phyloP scores from a whole-genome alignment of 2,329 filamentous ascomycete species.

The Trichoderma endophyticum region DNA sequence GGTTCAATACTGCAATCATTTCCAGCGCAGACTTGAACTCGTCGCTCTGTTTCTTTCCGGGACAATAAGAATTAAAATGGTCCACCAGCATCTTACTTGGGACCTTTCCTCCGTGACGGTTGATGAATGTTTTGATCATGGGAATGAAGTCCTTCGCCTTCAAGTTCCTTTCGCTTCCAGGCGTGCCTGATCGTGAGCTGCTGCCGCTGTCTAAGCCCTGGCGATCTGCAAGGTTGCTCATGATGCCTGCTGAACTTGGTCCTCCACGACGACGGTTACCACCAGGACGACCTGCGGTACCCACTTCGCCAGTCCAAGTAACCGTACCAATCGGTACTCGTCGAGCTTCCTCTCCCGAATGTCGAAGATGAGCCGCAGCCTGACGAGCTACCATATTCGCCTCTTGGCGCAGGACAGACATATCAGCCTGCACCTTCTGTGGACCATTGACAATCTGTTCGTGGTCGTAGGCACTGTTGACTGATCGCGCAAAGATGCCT shows the following conservation, averaged over 20 bases:
- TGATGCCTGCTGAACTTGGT: constrained; percentile 52
- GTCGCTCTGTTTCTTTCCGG: constrained; percentile 59
- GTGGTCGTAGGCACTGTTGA: constrained; percentile 90
- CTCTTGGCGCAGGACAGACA: constrained; percentile 74
- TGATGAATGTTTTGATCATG: constrained; percentile 76
- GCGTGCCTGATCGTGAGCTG: constrained; percentile 47
- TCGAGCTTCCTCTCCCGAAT: constrained; percentile 68
- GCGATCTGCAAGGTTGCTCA: constrained; percentile 56
- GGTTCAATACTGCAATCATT: constrained; percentile 69
- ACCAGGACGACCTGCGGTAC: constrained; percentile 69
- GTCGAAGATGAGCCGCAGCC: constrained; percentile 72
- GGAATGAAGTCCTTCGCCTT: constrained; percentile 61
- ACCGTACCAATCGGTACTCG: constrained; percentile 76
- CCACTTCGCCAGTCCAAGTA: constrained; percentile 89
- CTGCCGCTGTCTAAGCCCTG: constrained; percentile 49
- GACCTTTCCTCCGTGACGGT: constrained; percentile 71
- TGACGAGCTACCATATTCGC: constrained; percentile 74
- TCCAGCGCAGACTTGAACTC: constrained; percentile 82
- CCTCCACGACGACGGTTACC: constrained; percentile 50
- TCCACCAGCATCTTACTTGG: constrained; percentile 84
- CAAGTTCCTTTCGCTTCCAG: constrained; percentile 39
- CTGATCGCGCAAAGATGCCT: constrained; percentile 81
- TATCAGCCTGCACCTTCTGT: constrained; percentile 68
- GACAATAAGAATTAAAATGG: constrained; percentile 80
- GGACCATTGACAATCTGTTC: constrained; percentile 84